phyloP scores from a whole-genome alignment of 2,329 filamentous ascomycete species.

The Aspergillus sp. region DNA sequence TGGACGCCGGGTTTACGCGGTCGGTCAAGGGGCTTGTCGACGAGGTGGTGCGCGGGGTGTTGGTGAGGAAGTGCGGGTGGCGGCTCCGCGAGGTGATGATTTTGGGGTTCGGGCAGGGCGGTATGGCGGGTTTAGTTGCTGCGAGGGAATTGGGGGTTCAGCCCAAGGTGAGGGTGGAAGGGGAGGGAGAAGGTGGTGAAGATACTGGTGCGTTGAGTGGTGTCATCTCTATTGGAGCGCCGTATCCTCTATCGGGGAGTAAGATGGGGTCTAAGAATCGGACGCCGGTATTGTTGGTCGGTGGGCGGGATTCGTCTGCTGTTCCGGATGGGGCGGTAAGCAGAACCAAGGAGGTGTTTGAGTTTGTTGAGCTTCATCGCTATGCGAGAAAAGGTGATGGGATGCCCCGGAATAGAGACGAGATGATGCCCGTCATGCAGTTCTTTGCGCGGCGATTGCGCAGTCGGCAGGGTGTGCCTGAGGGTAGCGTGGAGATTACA shows the following conservation, averaged over 20 bases:
- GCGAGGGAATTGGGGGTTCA: constrained; percentile 41
- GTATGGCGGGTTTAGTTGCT: constrained; percentile 56
- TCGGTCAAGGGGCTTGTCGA: constrained; percentile 46
- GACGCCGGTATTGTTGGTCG: constrained; percentile 39
- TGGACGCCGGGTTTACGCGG: constrained; percentile 57
- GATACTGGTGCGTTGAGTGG: constrained; percentile 22
- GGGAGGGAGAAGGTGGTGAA: neutral
- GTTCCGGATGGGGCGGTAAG: constrained; percentile 61
- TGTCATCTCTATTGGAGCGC: constrained; percentile 40
- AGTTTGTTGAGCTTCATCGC: constrained; percentile 60
- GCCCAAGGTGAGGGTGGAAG: neutral
- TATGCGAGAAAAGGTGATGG: constrained; percentile 69
- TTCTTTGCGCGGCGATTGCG: constrained; percentile 51
- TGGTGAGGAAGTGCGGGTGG: constrained; percentile 58
- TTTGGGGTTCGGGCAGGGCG: constrained; percentile 66
- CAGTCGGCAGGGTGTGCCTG: constrained; percentile 42
- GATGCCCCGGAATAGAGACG: constrained; percentile 79
- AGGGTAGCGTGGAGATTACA: constrained; percentile 40
- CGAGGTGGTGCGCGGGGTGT: constrained; percentile 47
- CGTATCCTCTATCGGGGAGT: constrained; percentile 31
- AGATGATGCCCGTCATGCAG: constrained; percentile 87
- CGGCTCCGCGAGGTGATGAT: constrained; percentile 55
- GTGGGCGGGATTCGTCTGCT: constrained; percentile 39
- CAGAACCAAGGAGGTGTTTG: constrained; percentile 62
- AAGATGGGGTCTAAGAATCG: constrained; percentile 28